These are phyloP conservation scores for Gynandropsis gynandra DNA, from an alignment of 345 rosid genomes.

Conservation along the genomic window DNA sequence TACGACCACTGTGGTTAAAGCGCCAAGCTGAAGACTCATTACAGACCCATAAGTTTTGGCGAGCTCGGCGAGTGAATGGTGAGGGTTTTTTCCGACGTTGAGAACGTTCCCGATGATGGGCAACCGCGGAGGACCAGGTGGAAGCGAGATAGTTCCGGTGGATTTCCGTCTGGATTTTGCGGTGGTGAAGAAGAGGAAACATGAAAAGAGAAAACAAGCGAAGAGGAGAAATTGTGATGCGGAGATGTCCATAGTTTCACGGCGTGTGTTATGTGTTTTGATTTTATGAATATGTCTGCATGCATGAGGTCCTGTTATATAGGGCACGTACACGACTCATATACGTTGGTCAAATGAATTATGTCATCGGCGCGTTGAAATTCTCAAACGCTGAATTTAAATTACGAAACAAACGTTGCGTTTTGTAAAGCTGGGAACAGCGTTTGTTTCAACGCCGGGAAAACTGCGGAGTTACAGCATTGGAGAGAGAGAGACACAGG, in stretches of 20 bases:
- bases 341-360: no score
- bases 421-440: no score
- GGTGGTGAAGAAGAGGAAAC: conserved; percentile 1
- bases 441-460: no score
- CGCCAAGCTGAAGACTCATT: conserved; percentile 36
- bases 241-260: conserved; percentile 13
- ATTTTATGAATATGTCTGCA: no score
- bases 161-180: background rate
- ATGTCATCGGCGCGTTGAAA: no score
- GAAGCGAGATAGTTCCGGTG: conserved; percentile 15
- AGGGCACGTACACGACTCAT: no score
- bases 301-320: no score
- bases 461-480: no score
- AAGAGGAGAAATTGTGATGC: conserved; percentile 10
- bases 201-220: conserved; percentile 7
- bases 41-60: conserved; percentile 35
- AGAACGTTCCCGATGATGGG: conserved; percentile 41
- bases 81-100: conserved; percentile 31
- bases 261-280: background rate
- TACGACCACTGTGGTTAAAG: conserved; percentile 29
- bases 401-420: no score
- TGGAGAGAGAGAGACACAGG: no score
- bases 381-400: no score
- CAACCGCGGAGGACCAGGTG: conserved; percentile 31
- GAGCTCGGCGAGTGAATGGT: conserved; percentile 29